Base-by-base conservation (phyloP, 2,329 filamentous ascomycete species). In the Fusarium chuoi region DNA sequence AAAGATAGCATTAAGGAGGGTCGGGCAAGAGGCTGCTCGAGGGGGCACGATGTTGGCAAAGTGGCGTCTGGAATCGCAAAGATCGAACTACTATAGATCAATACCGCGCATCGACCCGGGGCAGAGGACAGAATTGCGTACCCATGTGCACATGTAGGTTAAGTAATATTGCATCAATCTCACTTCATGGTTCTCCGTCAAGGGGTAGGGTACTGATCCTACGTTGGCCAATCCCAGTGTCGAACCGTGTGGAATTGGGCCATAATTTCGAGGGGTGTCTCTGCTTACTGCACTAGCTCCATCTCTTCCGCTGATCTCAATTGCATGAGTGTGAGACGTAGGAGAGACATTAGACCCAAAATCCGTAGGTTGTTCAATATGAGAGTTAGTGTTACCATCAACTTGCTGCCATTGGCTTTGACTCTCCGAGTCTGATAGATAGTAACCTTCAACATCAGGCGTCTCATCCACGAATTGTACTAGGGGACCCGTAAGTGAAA, bases 1-100 rank as follows among this genome's bases (percentile, higher is more conserved):
- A 46, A 89, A 84, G 33, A 90, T 89, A 28, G 89, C 88, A 62
- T 89, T 89, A 18, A 89, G 81, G 8, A 91, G 82, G 6, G 87
- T 85, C 1, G 85, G 85, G 59, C 85, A 89, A 3, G 80, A 83
- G 18, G 83, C 84, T 8, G 89, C 87, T 26, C 86, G 82, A 61
- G 86, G 83, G 1, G 89, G 89, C 0, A 90, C 88, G 11, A 87
- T 81, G 1, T 84, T 82, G 62, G 87, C 85, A 72, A 91, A 91
- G 66, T 89, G 87, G 24, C 78, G 77, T 4, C 71, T 65, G 10
- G 81, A 79, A 48, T 86, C 84, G 51, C 84, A 85, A 4, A 84
- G 73, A 60, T 86, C 84, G 56, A 86, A 84, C 84, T 85, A 17
- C 15, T 38, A 49, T n/a, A 26, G 28, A 7, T 44, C 49, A n/a